Evolutionary conservation across 2,329 filamentous ascomycete genomes (phyloP).

Genomic region (Cytospora mali): DNA sequence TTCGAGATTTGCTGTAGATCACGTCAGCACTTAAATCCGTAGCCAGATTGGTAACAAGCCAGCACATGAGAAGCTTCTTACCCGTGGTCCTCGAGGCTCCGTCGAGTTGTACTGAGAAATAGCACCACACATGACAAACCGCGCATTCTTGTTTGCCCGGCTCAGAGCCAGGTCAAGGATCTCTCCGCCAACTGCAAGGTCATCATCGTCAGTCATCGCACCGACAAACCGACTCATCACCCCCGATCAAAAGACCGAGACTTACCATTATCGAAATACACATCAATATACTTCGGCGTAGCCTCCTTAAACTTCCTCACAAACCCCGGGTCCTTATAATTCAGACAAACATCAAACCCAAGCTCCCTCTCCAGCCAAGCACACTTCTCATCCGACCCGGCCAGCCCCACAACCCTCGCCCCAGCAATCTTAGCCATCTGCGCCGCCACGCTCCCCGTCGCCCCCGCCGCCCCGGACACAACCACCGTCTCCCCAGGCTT

Average conservation of each 20-base stretch:
- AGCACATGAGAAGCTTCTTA: background rate
- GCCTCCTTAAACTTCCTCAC: conserved; percentile 60
- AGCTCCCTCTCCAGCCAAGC: conserved; percentile 61
- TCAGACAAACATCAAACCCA: conserved; percentile 68
- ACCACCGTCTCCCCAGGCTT: conserved; percentile 67
- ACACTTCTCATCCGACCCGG: conserved; percentile 60
- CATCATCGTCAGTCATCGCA: background rate
- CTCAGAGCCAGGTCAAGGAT: conserved; percentile 67
- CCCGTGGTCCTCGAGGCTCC: conserved; percentile 23
- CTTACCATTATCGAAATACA: conserved; percentile 70
- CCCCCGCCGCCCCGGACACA: conserved; percentile 67
- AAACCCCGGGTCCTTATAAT: conserved; percentile 70
- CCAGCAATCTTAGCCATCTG: conserved; percentile 70
- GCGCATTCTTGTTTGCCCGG: conserved; percentile 61
- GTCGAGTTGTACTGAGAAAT: conserved; percentile 28
- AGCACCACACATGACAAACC: conserved; percentile 71
- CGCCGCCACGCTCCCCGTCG: conserved; percentile 66
- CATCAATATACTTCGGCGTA: conserved; percentile 63
- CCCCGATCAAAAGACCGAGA: background rate
- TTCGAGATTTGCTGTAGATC: conserved; percentile 25
- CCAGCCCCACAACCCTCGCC: conserved; percentile 55
- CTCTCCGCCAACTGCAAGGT: conserved; percentile 61
- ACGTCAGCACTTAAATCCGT: background rate
- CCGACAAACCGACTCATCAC: background rate
- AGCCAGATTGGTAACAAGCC: background rate